Conservation (phyloP, 768 basidiomycete genomes). For the Calocybe cyanea region DNA sequence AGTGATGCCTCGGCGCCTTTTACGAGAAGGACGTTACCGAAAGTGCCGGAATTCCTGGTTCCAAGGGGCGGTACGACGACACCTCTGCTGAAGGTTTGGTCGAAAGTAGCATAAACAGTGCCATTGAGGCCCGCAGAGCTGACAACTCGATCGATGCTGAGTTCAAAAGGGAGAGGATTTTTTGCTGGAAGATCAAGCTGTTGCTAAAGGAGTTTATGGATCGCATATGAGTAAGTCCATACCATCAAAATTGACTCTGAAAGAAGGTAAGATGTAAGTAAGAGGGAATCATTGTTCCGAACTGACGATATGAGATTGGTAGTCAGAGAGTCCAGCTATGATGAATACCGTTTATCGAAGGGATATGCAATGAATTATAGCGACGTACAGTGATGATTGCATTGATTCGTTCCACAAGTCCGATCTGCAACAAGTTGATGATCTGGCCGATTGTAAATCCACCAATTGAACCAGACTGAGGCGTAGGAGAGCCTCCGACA, state of each 20-base stretch:
- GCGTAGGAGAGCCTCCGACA: conserved; percentile 17
- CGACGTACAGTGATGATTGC: conserved; percentile 32
- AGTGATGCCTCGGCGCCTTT: conserved; percentile 49
- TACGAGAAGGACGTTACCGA: conserved; percentile 53
- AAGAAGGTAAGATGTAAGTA: neutral
- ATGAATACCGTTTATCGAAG: conserved; percentile 3
- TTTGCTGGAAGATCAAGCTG: conserved; percentile 24
- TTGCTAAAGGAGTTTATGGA: neutral
- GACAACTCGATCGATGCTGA: conserved; percentile 40
- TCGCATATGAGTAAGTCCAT: conserved; percentile 1
- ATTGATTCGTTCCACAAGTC: conserved; percentile 37
- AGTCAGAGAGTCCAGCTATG: conserved; percentile 32
- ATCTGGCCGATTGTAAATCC: conserved; percentile 31
- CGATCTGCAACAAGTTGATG: conserved; percentile 35
- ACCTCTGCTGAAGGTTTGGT: conserved; percentile 50
- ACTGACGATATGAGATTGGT: conserved; percentile 34
- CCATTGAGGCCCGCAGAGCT: conserved; percentile 47
- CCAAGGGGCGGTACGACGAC: conserved; percentile 46
- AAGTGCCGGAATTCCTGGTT: conserved; percentile 54
- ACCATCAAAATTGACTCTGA: conserved; percentile 36
- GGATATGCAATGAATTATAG: neutral
- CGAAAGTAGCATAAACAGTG: conserved; percentile 54
- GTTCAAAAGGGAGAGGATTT: conserved; percentile 42
- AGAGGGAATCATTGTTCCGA: neutral
- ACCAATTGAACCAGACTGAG: conserved; percentile 16